Evolutionary conservation across 352 stramenopile species (phyloP), one percentile per base, ranked within the genome.

Genomic region (Globisporangium radiosum): DNA sequence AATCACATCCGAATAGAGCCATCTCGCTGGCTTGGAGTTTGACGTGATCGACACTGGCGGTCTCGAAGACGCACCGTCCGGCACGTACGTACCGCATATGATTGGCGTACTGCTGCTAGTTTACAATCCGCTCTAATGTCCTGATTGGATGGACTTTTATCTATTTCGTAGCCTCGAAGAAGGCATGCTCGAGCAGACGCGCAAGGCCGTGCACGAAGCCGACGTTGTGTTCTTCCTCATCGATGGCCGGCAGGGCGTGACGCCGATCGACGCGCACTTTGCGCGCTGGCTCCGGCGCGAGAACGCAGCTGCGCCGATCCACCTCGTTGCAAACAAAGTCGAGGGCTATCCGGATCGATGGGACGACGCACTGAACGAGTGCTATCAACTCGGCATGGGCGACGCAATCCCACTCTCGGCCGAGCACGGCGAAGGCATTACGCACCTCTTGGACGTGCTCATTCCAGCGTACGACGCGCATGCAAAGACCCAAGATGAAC

Each of bases 1-100:
- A 25, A 25, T 25, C 15, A 7, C 43, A 11, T 36, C 17, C 4
- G 4, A 13, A 7, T 50, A 75, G 54, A 77, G 76, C 2, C 78
- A 79, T 1, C 50, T 93, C 3, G 81, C 84, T 0, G 81, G 81
- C 6, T 49, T 93, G 60, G 75, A 88, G n/a, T 75, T 93, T 57
- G 81, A 93, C 49, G 81, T 93, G 57, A 86, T 92, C 39, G 84
- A 93, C 71, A 93, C 84, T 40, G 84, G 84, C 38, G 84, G 84
- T 44, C 73, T 93, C 4, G 84, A 85, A 60, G 84, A 93, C 38
- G 75, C 81, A 33, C 81, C 81, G 4, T 73, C 66, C 0, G 81
- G 83, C 54, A 70, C 70, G 59, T 84, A 72, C 44, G 65, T 68
- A 33, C 15, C 15, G 19, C 19, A 25, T 25, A 25, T 58, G 15